Percentiles rank a stretch among this genome's conserved stretches.
These are phyloP conservation scores for Eucalyptus tenuipes DNA, from an alignment of 345 rosid genomes.

Conservation along the genomic window DNA sequence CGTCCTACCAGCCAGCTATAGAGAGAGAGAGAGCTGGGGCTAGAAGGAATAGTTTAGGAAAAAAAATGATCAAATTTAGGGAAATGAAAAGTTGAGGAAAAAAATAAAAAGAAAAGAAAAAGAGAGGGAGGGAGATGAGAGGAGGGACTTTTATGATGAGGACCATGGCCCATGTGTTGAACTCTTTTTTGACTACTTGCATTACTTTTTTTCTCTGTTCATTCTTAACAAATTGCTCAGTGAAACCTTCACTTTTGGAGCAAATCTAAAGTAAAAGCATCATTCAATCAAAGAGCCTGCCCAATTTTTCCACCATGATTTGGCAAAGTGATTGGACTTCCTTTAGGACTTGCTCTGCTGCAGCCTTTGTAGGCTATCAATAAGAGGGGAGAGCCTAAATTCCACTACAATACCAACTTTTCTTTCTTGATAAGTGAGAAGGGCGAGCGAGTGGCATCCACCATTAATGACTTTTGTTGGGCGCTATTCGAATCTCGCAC, in stretches of 20 bases:
- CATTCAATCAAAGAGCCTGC: not conserved
- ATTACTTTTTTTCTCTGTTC: not conserved
- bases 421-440: not conserved
- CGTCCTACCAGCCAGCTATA: not conserved
- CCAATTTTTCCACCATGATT: not conserved
- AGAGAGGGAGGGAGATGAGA: not conserved
- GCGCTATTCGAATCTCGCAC: fast-evolving
- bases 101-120: not conserved
- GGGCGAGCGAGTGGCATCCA: not conserved
- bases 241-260: not conserved
- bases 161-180: not conserved
- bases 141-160: not conserved
- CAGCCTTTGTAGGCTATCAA: not conserved
- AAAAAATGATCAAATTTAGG: not conserved
- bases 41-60: not conserved
- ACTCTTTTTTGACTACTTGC: not conserved
- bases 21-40: not conserved
- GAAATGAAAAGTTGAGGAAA: not conserved
- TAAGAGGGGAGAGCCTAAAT: not conserved
- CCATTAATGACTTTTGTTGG: not conserved
- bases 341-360: not conserved
- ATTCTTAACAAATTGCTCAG: not conserved
- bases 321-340: not conserved
- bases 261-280: not conserved
- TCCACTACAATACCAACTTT: not conserved